Evolutionary conservation across 1,139 yeast genomes (phyloP).

Genomic region (Blastobotrys ciferrii): DNA sequence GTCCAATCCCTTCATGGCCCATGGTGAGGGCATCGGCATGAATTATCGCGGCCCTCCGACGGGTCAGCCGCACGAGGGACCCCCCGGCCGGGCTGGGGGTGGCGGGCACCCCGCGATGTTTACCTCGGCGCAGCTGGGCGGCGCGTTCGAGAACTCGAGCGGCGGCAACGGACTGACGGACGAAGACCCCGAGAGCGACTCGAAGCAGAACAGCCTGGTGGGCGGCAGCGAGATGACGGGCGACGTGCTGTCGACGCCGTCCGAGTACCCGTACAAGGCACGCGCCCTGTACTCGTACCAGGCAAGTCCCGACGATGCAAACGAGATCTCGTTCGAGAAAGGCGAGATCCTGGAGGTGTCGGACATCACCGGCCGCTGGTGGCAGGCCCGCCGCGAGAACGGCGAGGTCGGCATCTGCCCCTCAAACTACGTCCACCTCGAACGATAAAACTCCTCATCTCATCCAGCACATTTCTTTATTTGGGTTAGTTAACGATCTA

Average conservation of each 20-base stretch:
- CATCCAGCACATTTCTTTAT: too few species aligned
- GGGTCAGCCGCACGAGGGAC: constrained; percentile 6
- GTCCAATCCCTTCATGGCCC: constrained; percentile 21
- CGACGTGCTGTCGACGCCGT: constrained; percentile 32
- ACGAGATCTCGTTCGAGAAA: constrained; percentile 85
- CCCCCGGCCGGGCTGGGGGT: constrained; percentile 36
- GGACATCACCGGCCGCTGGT: constrained; percentile 96
- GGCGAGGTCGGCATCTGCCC: constrained; percentile 98
- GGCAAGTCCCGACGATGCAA: constrained; percentile 93
- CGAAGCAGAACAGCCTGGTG: not conserved
- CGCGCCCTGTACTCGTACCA: constrained; percentile 81
- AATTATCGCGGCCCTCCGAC: too few species aligned
- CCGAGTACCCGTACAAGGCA: constrained; percentile 79
- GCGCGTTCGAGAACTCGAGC: constrained; percentile 53
- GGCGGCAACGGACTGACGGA: constrained; percentile 12
- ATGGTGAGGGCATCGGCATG: constrained; percentile 16
- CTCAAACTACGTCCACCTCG: constrained; percentile 81
- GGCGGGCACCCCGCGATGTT: constrained; percentile 46
- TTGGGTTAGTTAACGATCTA: too few species aligned
- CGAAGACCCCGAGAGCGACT: constrained; percentile 12
- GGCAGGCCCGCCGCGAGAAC: constrained; percentile 88
- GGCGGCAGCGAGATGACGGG: constrained; percentile 13
- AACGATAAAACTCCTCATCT: constrained; percentile 27
- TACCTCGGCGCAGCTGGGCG: constrained; percentile 50
- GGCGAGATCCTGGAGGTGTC: constrained; percentile 89